Evolutionary conservation across 1,139 yeast genomes (phyloP).

Genomic region (Eremothecium cymbalariae): DNA sequence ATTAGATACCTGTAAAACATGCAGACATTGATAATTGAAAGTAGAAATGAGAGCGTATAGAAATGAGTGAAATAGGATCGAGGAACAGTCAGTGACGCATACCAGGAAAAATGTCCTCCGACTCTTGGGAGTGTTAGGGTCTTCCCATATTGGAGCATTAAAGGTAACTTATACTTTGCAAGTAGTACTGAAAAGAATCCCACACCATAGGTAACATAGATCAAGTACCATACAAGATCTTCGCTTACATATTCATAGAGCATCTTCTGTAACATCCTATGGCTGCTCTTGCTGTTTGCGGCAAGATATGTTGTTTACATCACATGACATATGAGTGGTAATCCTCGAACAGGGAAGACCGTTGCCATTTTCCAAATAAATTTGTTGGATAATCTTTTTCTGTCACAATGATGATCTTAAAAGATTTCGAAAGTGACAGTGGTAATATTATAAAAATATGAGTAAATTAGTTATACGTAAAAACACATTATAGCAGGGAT

Average conservation of each 20-base stretch:
- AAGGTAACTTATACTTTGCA: conserved; percentile 26
- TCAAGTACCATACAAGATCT: not conserved
- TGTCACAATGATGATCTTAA: too few relatives aligned
- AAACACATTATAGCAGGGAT: not conserved
- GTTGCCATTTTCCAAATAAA: too few relatives aligned
- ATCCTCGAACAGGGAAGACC: too few relatives aligned
- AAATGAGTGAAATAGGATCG: conserved; percentile 38
- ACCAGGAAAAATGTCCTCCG: conserved; percentile 11
- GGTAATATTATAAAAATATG: not conserved
- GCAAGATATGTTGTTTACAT: too few relatives aligned
- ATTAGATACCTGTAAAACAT: conserved; percentile 21
- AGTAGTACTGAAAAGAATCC: conserved; percentile 11
- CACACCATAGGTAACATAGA: conserved; percentile 8
- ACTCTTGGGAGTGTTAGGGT: conserved; percentile 25
- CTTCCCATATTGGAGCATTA: conserved; percentile 36
- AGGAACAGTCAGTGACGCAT: conserved; percentile 36
- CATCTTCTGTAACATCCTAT: not conserved
- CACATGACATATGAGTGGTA: too few relatives aligned
- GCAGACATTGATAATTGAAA: conserved; percentile 14
- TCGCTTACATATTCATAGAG: not conserved
- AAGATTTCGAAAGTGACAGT: too few relatives aligned
- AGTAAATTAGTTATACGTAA: not conserved
- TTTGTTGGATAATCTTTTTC: too few relatives aligned
- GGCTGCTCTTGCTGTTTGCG: too few relatives aligned
- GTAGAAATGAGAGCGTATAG: conserved; percentile 19